Base-by-base conservation (phyloP, 1,139 yeast genomes). In the Yamadazyma friedrichii region DNA sequence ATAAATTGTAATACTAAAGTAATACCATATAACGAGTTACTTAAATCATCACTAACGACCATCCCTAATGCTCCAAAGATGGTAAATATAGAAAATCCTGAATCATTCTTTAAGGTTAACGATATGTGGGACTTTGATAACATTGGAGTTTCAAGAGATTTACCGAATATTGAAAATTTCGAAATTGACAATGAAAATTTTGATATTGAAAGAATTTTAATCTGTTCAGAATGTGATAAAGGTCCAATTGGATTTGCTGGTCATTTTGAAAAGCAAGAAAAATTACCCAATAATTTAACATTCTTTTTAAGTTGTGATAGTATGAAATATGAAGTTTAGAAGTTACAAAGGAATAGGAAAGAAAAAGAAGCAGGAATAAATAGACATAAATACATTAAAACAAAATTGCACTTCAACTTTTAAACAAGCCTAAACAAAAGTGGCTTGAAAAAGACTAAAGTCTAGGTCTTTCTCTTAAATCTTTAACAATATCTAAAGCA, bases 91-190 rank as follows among this genome's bases (percentile, higher is more conserved):
- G 43, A 56, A 1, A 27, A 35, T 12, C 29, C 40, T 10, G 16
- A 44, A 12, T 35, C 49, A n/a, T 80, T 75, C 49, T 64, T 66
- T 41, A 53, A 61, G 25, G 58, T 82, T 2, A 54, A 63, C 3
- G 87, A 84, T 51, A 80, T 81, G 44, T 84, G 91, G 91, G 84
- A 79, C 49, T 84, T 84, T 51, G 91, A 84, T 50, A 84, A 84
- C 53, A 76, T 84, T 35, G 91, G 88, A 1, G 93, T 84, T 2
- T 82, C 89, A 1, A 67, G 72, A 55, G 72, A 80, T 22, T 46
- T 58, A 12, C 56, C 56, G 3, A 49, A 51, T 9, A 50, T 60
- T 32, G 42, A 53, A 36, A 44, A 42, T 15, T 47, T 50, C 26
- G 38, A 39, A 20, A 36, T 51, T 2, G 50, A 47, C 38, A 50